Base-by-base conservation (phyloP, 2,329 filamentous ascomycete genomes). In the Xenosphaeropsis pyriputrescens region DNA sequence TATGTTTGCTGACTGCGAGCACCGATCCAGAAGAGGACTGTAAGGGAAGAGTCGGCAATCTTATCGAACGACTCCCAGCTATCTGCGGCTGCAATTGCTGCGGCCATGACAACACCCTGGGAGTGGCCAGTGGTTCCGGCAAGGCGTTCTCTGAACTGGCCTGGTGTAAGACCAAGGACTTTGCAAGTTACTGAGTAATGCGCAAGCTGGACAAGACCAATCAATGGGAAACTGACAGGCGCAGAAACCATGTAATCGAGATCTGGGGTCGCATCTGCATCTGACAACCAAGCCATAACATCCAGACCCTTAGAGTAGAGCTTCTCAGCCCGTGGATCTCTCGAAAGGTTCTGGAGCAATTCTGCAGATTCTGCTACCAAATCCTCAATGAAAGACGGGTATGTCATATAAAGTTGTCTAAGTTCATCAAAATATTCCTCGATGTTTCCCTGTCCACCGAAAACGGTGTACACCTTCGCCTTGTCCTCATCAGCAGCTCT, bases 391-490 rank as follows among this genome's bases (percentile, higher is more conserved):
- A 98, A 93, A 18, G 82, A 82, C 11, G 84, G 80, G 62, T 98
- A 98, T 42, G 88, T 94, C 51, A 70, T 77, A 65, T 89, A 89
- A 41, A 96, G 74, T 58, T 93, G 82, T 40, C 91, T 79, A 44
- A 98, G 73, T 65, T 98, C 91, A 49, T 98, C 89, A 53, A 98
- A 98, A 63, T 98, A 98, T 63, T 98, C 93, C 62, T 98, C 89
- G 46, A 98, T 96, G 61, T 98, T 98, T 50, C 91, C 91, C 59
- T 98, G 91, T 6, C 91, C 91, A 42, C 91, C 91, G 49, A 96
- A 94, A 44, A 98, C 86, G 47, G 79, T 88, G 65, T 94, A 98
- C 42, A 98, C 74, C 50, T 75, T 79, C 39, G 88, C 88, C 39
- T 79, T 77, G 44, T 75, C 79, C 45, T 95, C 88, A 34, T 82